A percentile compares a stretch with the other conserved stretches of the same genome.
phyloP scores from a whole-genome alignment of 2,329 filamentous ascomycete genomes.

The Dothiorella sarmentorum region DNA sequence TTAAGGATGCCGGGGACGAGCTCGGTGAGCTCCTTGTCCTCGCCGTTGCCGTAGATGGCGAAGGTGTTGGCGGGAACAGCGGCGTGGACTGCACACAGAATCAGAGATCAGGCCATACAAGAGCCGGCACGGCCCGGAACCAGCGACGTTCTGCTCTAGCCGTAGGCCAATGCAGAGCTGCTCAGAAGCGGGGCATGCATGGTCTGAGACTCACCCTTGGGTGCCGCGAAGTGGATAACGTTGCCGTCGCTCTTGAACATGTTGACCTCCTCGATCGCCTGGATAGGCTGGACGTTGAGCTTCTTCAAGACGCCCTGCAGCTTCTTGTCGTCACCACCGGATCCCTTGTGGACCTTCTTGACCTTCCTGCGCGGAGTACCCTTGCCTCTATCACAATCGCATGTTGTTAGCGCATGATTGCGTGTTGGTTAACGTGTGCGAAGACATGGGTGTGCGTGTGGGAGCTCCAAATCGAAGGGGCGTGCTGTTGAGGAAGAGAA shows the following conservation, averaged over 20 bases:
- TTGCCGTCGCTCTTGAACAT: constrained; percentile 99
- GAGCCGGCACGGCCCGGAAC: not conserved
- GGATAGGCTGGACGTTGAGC: constrained; percentile 99
- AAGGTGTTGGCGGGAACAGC: constrained; percentile 98
- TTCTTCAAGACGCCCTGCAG: constrained; percentile 97
- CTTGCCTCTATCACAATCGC: constrained; percentile 69
- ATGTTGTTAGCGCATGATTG: not conserved
- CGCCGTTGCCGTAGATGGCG: constrained; percentile 96
- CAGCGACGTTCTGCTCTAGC: not conserved
- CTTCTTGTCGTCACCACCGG: constrained; percentile 98
- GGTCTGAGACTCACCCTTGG: constrained; percentile 70
- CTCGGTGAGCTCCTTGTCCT: constrained; percentile 99
- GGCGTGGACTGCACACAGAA: constrained; percentile 70
- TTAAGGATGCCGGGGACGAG: constrained; percentile 99
- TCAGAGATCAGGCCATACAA: not conserved
- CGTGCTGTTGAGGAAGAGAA: constrained; percentile 16
- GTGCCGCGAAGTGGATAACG: constrained; percentile 97
- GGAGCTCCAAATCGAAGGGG: not conserved
- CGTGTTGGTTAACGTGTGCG: not conserved
- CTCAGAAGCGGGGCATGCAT: not conserved
- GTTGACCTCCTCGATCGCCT: constrained; percentile 99
- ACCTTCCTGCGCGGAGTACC: constrained; percentile 96
- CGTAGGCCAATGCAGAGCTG: not conserved
- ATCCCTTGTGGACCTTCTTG: constrained; percentile 94
- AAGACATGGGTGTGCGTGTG: not conserved